Percentiles rank a stretch among this genome's conserved stretches.
Evolutionary conservation across 1,284 basidiomycete species (phyloP).

Genomic region (Inonotus hispidus): DNA sequence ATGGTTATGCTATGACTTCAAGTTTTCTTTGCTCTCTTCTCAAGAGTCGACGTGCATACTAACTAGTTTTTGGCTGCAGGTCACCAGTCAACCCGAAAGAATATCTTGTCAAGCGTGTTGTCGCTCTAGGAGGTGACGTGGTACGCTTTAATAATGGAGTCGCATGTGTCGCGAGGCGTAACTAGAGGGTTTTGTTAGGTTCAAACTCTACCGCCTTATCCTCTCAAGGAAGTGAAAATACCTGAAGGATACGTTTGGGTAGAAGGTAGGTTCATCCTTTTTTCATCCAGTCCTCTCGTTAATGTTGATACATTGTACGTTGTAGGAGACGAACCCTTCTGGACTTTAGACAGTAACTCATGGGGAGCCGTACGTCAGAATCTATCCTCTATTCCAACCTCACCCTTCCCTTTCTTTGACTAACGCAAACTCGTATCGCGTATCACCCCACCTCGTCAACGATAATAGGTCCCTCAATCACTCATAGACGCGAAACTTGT

Average conservation of each 20-base stretch:
- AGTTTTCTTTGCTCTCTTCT: neutral
- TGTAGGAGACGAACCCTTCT: conserved; percentile 58
- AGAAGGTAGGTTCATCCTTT: conserved; percentile 43
- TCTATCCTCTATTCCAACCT: neutral
- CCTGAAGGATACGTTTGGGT: conserved; percentile 68
- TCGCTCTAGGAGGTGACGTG: conserved; percentile 58
- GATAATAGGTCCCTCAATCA: conserved; percentile 49
- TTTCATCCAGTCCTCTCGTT: conserved; percentile 7
- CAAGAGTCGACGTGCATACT: too few relatives aligned
- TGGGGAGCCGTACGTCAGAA: conserved; percentile 67
- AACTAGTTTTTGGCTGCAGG: conserved; percentile 30
- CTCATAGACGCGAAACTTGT: conserved; percentile 59
- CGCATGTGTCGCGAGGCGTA: neutral
- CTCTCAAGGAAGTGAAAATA: conserved; percentile 47
- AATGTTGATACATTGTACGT: neutral
- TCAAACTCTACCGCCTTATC: conserved; percentile 65
- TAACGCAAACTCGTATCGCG: neutral
- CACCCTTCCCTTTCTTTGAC: neutral
- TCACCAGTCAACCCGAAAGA: conserved; percentile 54
- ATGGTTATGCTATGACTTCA: neutral
- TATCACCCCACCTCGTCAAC: neutral
- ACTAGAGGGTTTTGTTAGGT: conserved; percentile 30
- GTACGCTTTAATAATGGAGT: conserved; percentile 25
- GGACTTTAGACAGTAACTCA: conserved; percentile 65
- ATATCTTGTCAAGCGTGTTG: conserved; percentile 60